Evolutionary conservation across 306 rosid genomes (phyloP), one percentile per base, ranked within the genome.

Genomic region (Sechiopsis laciniata): DNA sequence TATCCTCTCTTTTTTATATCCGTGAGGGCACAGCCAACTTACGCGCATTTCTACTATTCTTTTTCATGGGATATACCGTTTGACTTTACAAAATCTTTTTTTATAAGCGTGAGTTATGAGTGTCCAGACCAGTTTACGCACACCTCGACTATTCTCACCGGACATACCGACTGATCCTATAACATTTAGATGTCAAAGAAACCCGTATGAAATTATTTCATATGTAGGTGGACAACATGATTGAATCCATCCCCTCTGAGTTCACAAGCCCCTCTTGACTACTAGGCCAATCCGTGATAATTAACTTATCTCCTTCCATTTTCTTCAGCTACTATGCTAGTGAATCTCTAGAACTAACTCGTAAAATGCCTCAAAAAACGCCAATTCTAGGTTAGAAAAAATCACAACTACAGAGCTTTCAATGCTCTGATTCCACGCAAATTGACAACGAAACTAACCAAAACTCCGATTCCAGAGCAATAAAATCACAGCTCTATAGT

Each of bases 81-180:
- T 26, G 87, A 76, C 82, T 80, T 85, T 45, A 92, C 96, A 78
- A 89, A 88, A 76, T 92, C 96, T 88, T 92, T 32, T 32, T 32
- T 32, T 32, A 32, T 32, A 32, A 32, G 37, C 0, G 37, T 32
- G 5, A 32, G 5, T 32, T 2, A 5, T 32, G 5, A 32, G 5
- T 32, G 37, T 32, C 5, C 37, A 5, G 2, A 4, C 5, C 5
- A 32, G 37, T 32, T 32, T 32, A 32, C 2, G 37, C 37, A 4
- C 37, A 32, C 4, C 37, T 32, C 37, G 37, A 32, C 4, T 32
- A 32, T 32, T 32, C 37, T 32, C 37, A 4, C 3, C 0, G 5
- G 5, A 32, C 37, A 3, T 32, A 32, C n/a, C n/a, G n/a, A n/a
- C n/a, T 32, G 37, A 32, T 5, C 37, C 5, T 32, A 32, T 5